A percentile compares a stretch with the other conserved stretches of the same genome.
phyloP scores from a whole-genome alignment of 163 green algal species.

The Volvox carteri region DNA sequence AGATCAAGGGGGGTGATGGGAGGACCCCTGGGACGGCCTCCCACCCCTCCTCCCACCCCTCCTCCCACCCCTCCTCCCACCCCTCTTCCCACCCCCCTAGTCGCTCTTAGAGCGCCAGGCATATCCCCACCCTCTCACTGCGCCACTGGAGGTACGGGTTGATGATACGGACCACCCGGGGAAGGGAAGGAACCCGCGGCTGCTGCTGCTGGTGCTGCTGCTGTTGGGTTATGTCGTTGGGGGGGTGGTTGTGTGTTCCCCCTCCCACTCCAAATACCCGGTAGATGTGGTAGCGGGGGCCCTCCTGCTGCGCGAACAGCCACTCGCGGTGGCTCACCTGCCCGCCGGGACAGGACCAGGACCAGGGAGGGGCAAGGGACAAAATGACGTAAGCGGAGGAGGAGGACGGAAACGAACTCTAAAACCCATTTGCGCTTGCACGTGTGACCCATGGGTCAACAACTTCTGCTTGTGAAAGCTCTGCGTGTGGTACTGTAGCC shows the following conservation, averaged over 20 bases:
- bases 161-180: conserved; percentile 49
- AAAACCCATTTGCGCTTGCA: too few species aligned
- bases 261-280: conserved; percentile 50
- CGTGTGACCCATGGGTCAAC: too few species aligned
- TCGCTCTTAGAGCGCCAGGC: conserved; percentile 46
- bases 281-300: conserved; percentile 54
- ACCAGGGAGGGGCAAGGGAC: too few species aligned
- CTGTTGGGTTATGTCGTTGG: not conserved
- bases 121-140: conserved; percentile 42
- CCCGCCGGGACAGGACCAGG: too few species aligned
- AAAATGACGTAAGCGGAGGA: not conserved
- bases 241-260: not conserved
- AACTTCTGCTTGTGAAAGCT: too few species aligned
- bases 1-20: too few species aligned
- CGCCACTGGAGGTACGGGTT: conserved; percentile 64
- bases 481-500: too few species aligned
- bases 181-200: not conserved
- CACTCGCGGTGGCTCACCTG: conserved; percentile 58
- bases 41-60: too few species aligned
- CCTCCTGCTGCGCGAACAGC: conserved; percentile 57
- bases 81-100: too few species aligned
- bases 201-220: not conserved
- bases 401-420: not conserved
- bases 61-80: too few species aligned
- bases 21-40: too few species aligned